Base-by-base conservation (phyloP, 495 filamentous ascomycete species). In the Hypomontagnella submonticulosa region DNA sequence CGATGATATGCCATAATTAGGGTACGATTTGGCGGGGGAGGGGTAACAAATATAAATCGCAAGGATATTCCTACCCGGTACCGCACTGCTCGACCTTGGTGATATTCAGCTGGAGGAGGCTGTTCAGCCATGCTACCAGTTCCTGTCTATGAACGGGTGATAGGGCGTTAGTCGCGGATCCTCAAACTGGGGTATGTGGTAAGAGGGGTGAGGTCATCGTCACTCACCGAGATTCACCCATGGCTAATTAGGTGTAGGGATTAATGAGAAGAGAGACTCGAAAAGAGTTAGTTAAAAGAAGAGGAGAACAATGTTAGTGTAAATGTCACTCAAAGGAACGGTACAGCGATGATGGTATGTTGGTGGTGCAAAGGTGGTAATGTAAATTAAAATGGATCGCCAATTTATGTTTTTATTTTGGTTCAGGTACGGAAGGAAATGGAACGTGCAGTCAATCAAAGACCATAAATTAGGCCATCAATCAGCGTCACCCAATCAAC, bases 1-100 rank as follows among this genome's bases (percentile, higher is more conserved):
- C 32, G 48, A 34, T 36, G n/a, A 4, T 12, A 15, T 27, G 4
- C 4, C 2, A 12, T 20, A 42, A 18, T 7, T 44, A 5, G 30
- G 30, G 32, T 38, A 48, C 48, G 16, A 44, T 63, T 54, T 59
- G 71, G 71, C 30, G 69, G 63, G 76, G 76, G 74, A 76, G 76
- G 75, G 68, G 71, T 63, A 63, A 56, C 6, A 27, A 56, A 49
- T 52, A 70, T 61, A 71, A 74, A 72, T 69, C 67, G 74, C 63
- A 60, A 70, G 49, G 51, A 68, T 66, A 67, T 63, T 51, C 90
- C 70, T 90, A 99, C 95, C 95, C 95, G 69, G 95, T 98, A 70
- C 95, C 95, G 78, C 95, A 97, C 84, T 99, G 96, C 79, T 99
- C 95, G 75, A 99, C 90, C 79, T 97, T 97, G 74, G 94, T 97